Evolutionary conservation across 768 basidiomycete genomes (phyloP).

Genomic region (Amanita pallidorosea): DNA sequence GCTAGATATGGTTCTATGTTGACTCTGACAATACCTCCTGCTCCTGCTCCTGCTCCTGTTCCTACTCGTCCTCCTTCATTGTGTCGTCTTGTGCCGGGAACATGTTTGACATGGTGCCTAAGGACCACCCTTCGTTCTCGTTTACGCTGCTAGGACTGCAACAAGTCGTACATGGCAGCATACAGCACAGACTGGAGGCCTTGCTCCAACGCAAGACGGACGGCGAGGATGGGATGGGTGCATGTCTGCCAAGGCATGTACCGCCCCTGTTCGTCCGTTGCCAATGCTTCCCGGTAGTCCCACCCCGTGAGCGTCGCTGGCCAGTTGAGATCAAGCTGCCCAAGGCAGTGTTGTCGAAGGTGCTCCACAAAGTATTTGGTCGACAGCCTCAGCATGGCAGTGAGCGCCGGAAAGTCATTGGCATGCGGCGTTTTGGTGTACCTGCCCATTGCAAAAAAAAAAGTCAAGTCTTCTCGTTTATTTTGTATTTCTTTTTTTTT

Average conservation of each 20-base stretch:
- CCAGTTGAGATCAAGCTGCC: slow-evolving; percentile 53
- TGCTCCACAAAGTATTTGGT: slow-evolving; percentile 69
- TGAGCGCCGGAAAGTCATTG: slow-evolving; percentile 46
- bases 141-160: slow-evolving; percentile 64
- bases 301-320: slow-evolving; percentile 56
- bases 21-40: too few species aligned
- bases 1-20: too few species aligned
- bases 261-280: slow-evolving; percentile 36
- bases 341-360: slow-evolving; percentile 50
- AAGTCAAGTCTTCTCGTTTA: too few species aligned
- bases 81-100: too few species aligned
- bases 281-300: slow-evolving; percentile 54
- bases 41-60: too few species aligned
- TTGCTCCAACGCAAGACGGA: slow-evolving; percentile 61
- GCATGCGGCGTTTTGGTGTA: slow-evolving; percentile 41
- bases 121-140: too few species aligned
- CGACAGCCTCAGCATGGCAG: slow-evolving; percentile 60
- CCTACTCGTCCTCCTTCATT: too few species aligned
- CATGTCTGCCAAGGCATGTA: slow-evolving; percentile 50
- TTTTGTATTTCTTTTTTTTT: too few species aligned
- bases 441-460: too few species aligned
- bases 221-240: slow-evolving; percentile 60
- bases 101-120: too few species aligned
- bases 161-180: slow-evolving; percentile 64
- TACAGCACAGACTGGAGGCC: slow-evolving; percentile 47